Percentiles rank a stretch among this genome's conserved stretches.
Conservation (phyloP, 345 rosid species). For the Brassica carinata region DNA sequence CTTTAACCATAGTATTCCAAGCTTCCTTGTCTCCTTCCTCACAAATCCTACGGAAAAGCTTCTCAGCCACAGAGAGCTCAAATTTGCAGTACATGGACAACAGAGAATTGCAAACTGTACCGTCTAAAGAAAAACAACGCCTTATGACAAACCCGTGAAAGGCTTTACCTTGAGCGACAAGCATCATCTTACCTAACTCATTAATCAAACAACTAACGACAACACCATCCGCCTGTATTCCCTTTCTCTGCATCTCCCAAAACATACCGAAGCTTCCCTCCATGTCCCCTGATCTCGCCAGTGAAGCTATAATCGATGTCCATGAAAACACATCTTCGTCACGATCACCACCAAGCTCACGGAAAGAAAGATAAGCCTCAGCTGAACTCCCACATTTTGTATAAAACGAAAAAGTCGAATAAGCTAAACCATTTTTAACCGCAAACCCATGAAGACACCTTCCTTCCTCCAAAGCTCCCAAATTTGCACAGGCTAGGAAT, state of each 20-base stretch:
- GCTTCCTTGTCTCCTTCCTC: conserved; percentile 44
- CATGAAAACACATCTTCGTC: conserved; percentile 61
- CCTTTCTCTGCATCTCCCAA: conserved; percentile 57
- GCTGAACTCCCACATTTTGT: conserved; percentile 50
- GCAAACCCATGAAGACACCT: conserved; percentile 61
- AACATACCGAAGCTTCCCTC: conserved; percentile 51
- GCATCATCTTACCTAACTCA: conserved; percentile 52
- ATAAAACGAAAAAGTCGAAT: conserved; percentile 53
- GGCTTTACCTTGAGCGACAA: conserved; percentile 51
- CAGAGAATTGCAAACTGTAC: conserved; percentile 49
- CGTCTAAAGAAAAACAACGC: conserved; percentile 46
- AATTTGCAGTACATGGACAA: conserved; percentile 67
- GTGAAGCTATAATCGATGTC: conserved; percentile 64
- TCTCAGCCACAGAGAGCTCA: conserved; percentile 51
- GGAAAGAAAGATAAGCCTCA: conserved; percentile 54
- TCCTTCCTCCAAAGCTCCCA: conserved; percentile 50
- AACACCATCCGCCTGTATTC: conserved; percentile 53
- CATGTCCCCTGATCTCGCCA: conserved; percentile 54
- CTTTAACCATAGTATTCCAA: conserved; percentile 58
- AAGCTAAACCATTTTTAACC: conserved; percentile 54
- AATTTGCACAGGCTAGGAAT: conserved; percentile 63
- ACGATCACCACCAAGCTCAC: conserved; percentile 47
- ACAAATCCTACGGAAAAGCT: conserved; percentile 42
- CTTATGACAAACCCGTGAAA: conserved; percentile 61
- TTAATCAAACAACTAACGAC: conserved; percentile 58